Conservation (phyloP, 2,329 filamentous ascomycete genomes). For the Clarireedia homoeocarpa region DNA sequence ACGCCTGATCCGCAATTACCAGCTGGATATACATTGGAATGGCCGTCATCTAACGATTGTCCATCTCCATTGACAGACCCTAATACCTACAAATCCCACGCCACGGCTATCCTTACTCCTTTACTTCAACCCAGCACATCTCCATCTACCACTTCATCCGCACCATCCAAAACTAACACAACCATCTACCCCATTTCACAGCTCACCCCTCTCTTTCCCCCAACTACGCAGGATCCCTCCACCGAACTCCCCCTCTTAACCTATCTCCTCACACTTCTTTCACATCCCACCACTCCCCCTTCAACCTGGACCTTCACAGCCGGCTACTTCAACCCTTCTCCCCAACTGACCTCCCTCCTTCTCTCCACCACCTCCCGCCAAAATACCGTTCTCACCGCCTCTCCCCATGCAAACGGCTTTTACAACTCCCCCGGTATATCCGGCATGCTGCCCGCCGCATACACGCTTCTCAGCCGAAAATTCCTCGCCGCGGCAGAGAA, state of each 20-base stretch:
- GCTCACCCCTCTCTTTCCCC: conserved; percentile 74
- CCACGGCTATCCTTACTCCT: conserved; percentile 57
- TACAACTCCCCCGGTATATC: conserved; percentile 82
- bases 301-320: conserved; percentile 94
- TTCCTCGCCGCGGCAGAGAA: conserved; percentile 54
- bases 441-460: conserved; percentile 83
- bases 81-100: conserved; percentile 57
- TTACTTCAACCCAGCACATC: conserved; percentile 43
- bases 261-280: conserved; percentile 61
- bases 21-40: conserved; percentile 55
- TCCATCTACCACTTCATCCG: conserved; percentile 14
- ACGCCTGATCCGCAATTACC: conserved; percentile 47
- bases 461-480: conserved; percentile 76
- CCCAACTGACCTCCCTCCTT: conserved; percentile 70
- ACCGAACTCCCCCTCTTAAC: conserved; percentile 83
- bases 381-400: conserved; percentile 85
- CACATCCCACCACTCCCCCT: conserved; percentile 52
- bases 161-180: conserved; percentile 42
- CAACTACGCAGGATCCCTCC: conserved; percentile 61
- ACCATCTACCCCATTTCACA: conserved; percentile 81
- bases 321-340: conserved; percentile 96
- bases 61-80: conserved; percentile 68
- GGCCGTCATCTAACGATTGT: conserved; percentile 68
- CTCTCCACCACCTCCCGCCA: conserved; percentile 51
- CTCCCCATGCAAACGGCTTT: conserved; percentile 91